Conservation (phyloP, 805 yeast genomes). For the Candida taoyuanica region DNA sequence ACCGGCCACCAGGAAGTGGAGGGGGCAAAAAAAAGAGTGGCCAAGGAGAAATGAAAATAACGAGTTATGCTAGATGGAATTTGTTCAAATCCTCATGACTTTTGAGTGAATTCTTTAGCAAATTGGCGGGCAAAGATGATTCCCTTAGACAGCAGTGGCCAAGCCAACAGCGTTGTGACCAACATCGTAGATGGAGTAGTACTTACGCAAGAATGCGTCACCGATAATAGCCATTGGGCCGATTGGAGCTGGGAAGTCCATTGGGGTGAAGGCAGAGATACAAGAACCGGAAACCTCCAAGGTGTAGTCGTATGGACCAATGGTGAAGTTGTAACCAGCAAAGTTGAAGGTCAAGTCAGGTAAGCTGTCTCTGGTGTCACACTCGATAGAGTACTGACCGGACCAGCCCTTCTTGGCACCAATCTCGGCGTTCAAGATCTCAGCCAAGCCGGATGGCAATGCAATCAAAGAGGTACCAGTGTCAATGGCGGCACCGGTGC, state of each 20-base stretch:
- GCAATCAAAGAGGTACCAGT: constrained; percentile 97
- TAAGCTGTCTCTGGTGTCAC: constrained; percentile 75
- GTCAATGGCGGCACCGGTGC: constrained; percentile 95
- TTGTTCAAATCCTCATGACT: background rate
- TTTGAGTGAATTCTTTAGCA: background rate
- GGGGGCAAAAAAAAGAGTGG: background rate
- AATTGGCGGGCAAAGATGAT: background rate
- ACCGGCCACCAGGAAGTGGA: background rate
- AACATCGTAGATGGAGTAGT: constrained; percentile 90
- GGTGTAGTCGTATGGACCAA: constrained; percentile 86
- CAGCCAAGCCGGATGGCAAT: constrained; percentile 92
- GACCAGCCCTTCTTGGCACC: constrained; percentile 98
- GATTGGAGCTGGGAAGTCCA: constrained; percentile 96
- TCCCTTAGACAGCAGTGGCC: constrained; percentile 62
- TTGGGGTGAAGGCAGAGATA: constrained; percentile 92
- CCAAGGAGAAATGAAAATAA: constrained; percentile 1
- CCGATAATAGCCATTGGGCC: constrained; percentile 97
- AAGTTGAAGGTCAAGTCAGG: constrained; percentile 92
- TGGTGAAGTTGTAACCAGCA: constrained; percentile 86
- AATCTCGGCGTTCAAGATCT: constrained; percentile 88
- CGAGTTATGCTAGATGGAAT: background rate
- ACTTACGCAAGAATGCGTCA: constrained; percentile 94
- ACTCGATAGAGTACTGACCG: constrained; percentile 93
- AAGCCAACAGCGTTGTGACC: constrained; percentile 92
- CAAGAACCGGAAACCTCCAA: constrained; percentile 93